These are phyloP conservation scores for Xylaria sp. DNA, from an alignment of 2,329 filamentous ascomycete species.

Conservation along the genomic window DNA sequence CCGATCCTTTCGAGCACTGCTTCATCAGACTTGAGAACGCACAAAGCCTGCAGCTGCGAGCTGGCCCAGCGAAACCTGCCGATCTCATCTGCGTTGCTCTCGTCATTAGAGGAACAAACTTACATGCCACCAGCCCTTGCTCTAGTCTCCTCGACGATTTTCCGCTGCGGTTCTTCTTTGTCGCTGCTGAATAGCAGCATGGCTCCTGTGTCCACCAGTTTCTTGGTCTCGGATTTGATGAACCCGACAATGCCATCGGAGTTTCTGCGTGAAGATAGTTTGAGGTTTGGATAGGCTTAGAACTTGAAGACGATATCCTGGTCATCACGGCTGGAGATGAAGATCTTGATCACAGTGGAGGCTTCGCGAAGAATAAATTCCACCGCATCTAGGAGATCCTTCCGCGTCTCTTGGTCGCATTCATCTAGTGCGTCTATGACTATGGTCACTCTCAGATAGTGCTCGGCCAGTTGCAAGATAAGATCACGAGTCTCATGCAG, in stretches of 20 bases:
- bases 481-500: constrained; percentile 7
- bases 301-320: constrained; percentile 3
- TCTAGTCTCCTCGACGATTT: no score
- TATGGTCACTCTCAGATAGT: not conserved
- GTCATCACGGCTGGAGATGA: constrained; percentile 12
- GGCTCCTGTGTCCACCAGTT: no score
- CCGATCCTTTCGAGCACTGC: not conserved
- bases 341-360: constrained; percentile 5
- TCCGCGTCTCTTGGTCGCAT: not conserved
- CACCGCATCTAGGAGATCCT: not conserved
- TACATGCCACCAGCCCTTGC: no score
- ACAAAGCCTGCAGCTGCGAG: constrained; percentile 4
- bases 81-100: no score
- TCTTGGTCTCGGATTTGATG: not conserved
- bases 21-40: not conserved
- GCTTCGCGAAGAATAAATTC: not conserved
- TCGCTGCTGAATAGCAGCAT: no score
- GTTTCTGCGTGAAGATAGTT: constrained; percentile 8
- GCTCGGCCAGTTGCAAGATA: not conserved
- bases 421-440: constrained; percentile 9
- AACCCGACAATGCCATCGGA: not conserved
- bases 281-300: not conserved
- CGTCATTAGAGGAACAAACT: no score
- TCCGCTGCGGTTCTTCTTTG: no score
- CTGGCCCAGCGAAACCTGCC: constrained; percentile 15